Percentiles rank a stretch among this genome's conserved stretches.
phyloP scores from a whole-genome alignment of 192 early-diverging fungal genomes.

The Coemansia sp. region DNA sequence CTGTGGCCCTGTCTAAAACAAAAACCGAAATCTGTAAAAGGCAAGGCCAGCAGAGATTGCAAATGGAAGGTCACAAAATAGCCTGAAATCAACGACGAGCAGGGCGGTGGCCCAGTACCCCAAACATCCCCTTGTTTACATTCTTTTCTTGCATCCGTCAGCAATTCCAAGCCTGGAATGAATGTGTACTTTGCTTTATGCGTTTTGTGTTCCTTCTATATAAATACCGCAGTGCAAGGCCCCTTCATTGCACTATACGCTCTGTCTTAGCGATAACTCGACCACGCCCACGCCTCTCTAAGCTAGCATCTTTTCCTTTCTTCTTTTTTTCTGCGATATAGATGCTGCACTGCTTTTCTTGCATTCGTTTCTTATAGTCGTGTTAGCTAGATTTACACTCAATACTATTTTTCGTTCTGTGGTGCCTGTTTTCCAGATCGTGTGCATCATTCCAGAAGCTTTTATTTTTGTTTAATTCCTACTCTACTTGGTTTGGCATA shows the following conservation, averaged over 20 bases:
- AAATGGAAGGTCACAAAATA: not conserved
- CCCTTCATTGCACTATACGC: not conserved
- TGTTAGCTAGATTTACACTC: not conserved
- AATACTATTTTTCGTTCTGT: not conserved
- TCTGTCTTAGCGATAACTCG: not conserved
- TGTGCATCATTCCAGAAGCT: not conserved
- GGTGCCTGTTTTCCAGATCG: conserved; percentile 1
- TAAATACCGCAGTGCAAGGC: not conserved
- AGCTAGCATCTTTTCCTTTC: not conserved
- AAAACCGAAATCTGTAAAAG: conserved; percentile 1
- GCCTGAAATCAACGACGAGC: conserved; percentile 3
- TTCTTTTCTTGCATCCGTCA: not conserved
- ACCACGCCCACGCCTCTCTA: conserved; percentile 6
- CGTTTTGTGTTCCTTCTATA: not conserved
- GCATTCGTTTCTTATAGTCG: not conserved
- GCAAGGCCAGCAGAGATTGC: not conserved
- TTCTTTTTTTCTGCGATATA: not conserved
- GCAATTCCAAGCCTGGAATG: not conserved
- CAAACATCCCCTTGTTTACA: not conserved
- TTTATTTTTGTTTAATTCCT: not conserved
- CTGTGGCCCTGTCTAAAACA: not conserved
- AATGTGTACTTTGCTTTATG: not conserved
- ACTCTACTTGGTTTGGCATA: not conserved
- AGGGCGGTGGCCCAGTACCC: not conserved
- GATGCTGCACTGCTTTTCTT: not conserved